A percentile compares a stretch with the other conserved stretches of the same genome.
Evolutionary conservation across 257 asterid species (phyloP).

Genomic region (Knoxia roxburghii): DNA sequence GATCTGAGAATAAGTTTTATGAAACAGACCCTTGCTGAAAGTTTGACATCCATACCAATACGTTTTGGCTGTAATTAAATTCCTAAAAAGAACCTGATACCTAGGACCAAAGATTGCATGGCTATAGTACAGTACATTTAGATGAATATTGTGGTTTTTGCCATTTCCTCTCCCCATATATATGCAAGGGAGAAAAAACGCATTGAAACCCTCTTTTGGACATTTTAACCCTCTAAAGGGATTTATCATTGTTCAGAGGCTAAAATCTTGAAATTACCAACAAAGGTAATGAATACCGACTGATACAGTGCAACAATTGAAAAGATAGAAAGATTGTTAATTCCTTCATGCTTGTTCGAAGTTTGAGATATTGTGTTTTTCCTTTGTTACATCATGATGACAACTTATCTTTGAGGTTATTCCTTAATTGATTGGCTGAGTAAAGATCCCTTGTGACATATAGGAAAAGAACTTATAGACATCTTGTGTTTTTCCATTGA

Average conservation of each 20-base stretch:
- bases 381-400: not conserved
- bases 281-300: not conserved
- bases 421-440: not conserved
- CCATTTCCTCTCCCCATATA: not conserved
- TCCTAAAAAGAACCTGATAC: not conserved
- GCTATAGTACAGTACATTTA: not conserved
- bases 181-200: not conserved
- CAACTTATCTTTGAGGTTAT: not conserved
- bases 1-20: no score
- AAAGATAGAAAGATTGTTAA: not conserved
- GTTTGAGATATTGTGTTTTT: not conserved
- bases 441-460: no score
- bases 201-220: not conserved
- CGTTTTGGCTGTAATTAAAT: not conserved
- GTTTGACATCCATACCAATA: not conserved
- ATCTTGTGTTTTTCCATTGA: no score
- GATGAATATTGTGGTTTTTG: not conserved
- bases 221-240: no score
- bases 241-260: not conserved
- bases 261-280: not conserved
- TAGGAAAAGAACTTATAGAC: slow-evolving; percentile 4
- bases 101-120: not conserved
- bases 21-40: not conserved
- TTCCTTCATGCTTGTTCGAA: no score
- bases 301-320: no score